phyloP scores from a whole-genome alignment of 129 eudicot species.

The Centrapalus pauciflorus region DNA sequence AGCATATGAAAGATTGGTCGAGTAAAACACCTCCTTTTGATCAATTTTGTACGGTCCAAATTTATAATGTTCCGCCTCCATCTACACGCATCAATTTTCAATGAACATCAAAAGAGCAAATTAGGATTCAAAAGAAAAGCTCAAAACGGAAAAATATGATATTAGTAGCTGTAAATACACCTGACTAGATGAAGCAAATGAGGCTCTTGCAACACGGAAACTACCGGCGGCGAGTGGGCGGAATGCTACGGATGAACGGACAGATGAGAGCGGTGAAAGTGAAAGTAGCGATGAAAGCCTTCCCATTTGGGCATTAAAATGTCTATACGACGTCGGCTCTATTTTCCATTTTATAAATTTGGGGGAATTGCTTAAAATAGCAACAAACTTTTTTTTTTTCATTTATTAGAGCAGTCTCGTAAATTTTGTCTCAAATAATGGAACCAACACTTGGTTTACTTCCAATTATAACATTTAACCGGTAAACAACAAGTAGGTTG shows the following conservation, averaged over 20 bases:
- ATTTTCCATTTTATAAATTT: not conserved
- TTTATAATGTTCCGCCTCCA: constrained; percentile 44
- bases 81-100: constrained; percentile 28
- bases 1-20: constrained; percentile 84
- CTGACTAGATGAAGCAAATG: constrained; percentile 25
- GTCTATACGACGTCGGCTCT: not conserved
- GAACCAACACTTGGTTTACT: no score
- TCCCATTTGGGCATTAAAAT: constrained; percentile 2
- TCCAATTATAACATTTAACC: no score
- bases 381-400: not conserved
- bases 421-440: no score
- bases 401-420: not conserved
- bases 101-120: not conserved
- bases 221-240: constrained; percentile 23
- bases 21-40: constrained; percentile 64
- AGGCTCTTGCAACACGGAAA: constrained; percentile 24
- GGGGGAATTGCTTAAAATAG: not conserved
- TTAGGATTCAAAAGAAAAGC: not conserved
- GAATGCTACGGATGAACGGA: constrained; percentile 20
- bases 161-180: constrained; percentile 1
- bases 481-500: no score
- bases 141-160: not conserved
- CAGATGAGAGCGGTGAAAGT: constrained; percentile 19
- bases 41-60: constrained; percentile 80
- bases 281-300: constrained; percentile 12